Percentiles rank a stretch among this genome's conserved stretches.
phyloP scores from a whole-genome alignment of 2,329 filamentous ascomycete genomes.

The Beauveria rudraprayagi region DNA sequence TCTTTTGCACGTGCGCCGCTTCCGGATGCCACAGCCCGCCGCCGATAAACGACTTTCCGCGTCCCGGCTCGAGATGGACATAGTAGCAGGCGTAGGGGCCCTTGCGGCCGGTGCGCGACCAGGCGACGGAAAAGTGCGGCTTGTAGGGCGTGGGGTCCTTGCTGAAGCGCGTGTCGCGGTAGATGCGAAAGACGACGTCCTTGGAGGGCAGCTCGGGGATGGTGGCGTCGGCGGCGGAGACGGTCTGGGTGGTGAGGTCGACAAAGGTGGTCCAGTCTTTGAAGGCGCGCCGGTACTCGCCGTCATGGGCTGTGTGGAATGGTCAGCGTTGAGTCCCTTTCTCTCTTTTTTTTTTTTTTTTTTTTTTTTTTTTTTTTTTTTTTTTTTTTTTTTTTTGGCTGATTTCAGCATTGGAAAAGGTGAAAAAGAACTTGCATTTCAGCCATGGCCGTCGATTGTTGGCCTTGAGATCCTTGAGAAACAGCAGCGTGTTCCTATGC shows the following conservation, averaged over 20 bases:
- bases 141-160: conserved; percentile 85
- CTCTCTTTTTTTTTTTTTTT: neutral
- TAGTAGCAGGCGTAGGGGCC: conserved; percentile 86
- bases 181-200: conserved; percentile 81
- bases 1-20: conserved; percentile 50
- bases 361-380: neutral
- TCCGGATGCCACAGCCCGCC: conserved; percentile 80
- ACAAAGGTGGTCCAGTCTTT: conserved; percentile 79
- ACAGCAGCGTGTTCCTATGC: conserved; percentile 50
- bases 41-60: conserved; percentile 49
- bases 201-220: conserved; percentile 81
- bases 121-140: conserved; percentile 78
- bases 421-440: conserved; percentile 35
- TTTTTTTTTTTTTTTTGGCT: neutral
- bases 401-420: too few relatives aligned
- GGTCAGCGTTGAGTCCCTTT: neutral
- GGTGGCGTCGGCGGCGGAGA: conserved; percentile 68
- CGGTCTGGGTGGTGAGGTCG: conserved; percentile 59
- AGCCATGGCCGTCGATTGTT: conserved; percentile 54
- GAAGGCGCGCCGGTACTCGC: conserved; percentile 67
- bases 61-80: conserved; percentile 66
- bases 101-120: conserved; percentile 81
- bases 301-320: conserved; percentile 57
- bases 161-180: conserved; percentile 77
- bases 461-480: conserved; percentile 49